A percentile compares a stretch with the other conserved stretches of the same genome.
Conservation (phyloP, 2,329 filamentous ascomycete genomes). For the Colletotrichum falcatum region DNA sequence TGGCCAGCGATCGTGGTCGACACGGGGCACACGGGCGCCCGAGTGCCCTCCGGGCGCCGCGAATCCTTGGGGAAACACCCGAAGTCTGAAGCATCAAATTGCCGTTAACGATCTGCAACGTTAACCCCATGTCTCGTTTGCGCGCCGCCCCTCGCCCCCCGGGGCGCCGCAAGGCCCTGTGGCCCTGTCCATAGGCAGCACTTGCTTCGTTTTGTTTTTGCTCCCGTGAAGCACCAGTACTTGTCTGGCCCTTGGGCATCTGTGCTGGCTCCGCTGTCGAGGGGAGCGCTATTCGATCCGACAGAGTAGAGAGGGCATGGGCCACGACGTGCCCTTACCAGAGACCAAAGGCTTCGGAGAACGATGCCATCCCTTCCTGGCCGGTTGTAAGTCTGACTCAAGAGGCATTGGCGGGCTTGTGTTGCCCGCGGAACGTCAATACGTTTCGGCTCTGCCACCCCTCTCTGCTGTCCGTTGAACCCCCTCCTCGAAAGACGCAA, state of each 20-base stretch:
- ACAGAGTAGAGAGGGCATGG: neutral
- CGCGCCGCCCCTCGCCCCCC: neutral
- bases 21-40: conserved; percentile 24
- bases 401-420: neutral
- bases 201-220: neutral
- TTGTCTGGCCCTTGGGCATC: too few relatives aligned
- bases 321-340: neutral
- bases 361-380: neutral
- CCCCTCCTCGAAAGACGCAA: too few relatives aligned
- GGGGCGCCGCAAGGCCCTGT: neutral
- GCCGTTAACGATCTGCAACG: conserved; percentile 13
- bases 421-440: neutral
- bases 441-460: neutral
- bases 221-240: neutral
- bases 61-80: conserved; percentile 1
- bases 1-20: neutral
- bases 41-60: conserved; percentile 4
- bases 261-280: neutral
- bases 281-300: neutral
- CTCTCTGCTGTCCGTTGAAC: too few relatives aligned
- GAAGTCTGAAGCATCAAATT: conserved; percentile 19
- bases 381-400: too few relatives aligned
- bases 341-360: neutral
- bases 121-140: neutral
- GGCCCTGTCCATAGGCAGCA: neutral